Conservation (phyloP, 2,329 filamentous ascomycete genomes). For the Nigrospora oryzae region DNA sequence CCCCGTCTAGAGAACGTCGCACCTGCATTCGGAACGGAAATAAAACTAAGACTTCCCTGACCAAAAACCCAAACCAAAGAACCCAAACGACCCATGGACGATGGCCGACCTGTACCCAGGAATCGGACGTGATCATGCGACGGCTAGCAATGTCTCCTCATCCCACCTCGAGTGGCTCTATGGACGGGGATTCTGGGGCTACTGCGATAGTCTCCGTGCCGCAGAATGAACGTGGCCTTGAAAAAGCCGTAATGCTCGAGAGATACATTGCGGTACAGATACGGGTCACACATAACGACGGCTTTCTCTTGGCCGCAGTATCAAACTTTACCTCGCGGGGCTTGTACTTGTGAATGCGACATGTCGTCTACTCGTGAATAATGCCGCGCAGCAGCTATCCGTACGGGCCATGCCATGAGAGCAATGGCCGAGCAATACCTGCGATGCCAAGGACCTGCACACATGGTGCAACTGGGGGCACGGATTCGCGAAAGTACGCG, state of each 20-base stretch:
- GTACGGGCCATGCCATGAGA: too few species aligned
- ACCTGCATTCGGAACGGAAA: slow-evolving; percentile 7
- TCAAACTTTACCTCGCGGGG: not conserved
- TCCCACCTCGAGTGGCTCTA: slow-evolving; percentile 27
- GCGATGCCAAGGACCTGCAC: too few species aligned
- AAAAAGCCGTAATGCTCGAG: slow-evolving; percentile 54
- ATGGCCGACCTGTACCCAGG: too few species aligned
- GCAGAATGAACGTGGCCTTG: slow-evolving; percentile 49
- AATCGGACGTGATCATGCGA: slow-evolving; percentile 7
- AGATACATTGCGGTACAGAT: slow-evolving; percentile 54
- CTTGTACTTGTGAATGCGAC: not conserved
- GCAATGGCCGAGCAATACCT: too few species aligned
- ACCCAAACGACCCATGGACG: not conserved
- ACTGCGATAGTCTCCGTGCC: slow-evolving; percentile 49
- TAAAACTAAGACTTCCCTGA: slow-evolving; percentile 4
- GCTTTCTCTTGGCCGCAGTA: not conserved
- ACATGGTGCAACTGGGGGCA: too few species aligned
- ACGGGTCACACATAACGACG: slow-evolving; percentile 49
- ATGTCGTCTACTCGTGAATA: too few species aligned
- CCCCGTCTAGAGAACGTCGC: slow-evolving; percentile 8
- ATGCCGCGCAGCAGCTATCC: too few species aligned
- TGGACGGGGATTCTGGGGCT: slow-evolving; percentile 48
- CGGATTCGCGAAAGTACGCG: too few species aligned
- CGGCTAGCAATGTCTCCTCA: slow-evolving; percentile 51
- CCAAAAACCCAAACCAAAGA: not conserved